Evolutionary conservation across 352 stramenopile species (phyloP).

Genomic region (Halophytophthora polymorphica): DNA sequence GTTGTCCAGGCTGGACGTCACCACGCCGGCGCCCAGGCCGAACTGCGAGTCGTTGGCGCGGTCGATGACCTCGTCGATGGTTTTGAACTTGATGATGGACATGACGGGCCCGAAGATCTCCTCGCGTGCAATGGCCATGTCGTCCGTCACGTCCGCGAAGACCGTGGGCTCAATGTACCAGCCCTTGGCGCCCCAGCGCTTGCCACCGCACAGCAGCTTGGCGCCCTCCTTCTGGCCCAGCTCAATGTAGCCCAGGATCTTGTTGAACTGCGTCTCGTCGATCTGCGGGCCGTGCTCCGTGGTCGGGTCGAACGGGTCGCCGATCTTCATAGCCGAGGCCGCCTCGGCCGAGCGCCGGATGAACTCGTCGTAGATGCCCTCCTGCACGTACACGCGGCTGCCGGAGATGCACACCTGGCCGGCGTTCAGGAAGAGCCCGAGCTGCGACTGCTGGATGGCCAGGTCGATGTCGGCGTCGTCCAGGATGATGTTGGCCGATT

Average conservation of each 20-base stretch:
- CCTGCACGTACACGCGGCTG: conserved; percentile 88
- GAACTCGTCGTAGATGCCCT: conserved; percentile 88
- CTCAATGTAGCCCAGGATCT: conserved; percentile 85
- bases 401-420: conserved; percentile 88
- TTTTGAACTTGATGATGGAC: conserved; percentile 87
- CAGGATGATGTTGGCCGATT: conserved; percentile 76
- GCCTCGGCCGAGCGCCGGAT: conserved; percentile 49
- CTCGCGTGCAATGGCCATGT: conserved; percentile 90
- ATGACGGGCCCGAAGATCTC: conserved; percentile 93
- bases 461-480: conserved; percentile 67
- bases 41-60: conserved; percentile 86
- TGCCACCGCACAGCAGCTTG: conserved; percentile 76
- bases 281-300: conserved; percentile 61
- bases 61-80: conserved; percentile 84
- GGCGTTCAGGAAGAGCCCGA: conserved; percentile 82
- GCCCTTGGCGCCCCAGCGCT: conserved; percentile 53
- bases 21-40: conserved; percentile 87
- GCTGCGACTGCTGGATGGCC: conserved; percentile 42
- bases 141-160: conserved; percentile 73
- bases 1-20: conserved; percentile 83
- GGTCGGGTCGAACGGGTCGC: conserved; percentile 38
- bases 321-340: conserved; percentile 60
- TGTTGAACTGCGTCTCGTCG: conserved; percentile 68
- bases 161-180: conserved; percentile 94
- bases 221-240: conserved; percentile 83